Conservation (phyloP, 2,329 filamentous ascomycete genomes). For the Fusarium stilboides region DNA sequence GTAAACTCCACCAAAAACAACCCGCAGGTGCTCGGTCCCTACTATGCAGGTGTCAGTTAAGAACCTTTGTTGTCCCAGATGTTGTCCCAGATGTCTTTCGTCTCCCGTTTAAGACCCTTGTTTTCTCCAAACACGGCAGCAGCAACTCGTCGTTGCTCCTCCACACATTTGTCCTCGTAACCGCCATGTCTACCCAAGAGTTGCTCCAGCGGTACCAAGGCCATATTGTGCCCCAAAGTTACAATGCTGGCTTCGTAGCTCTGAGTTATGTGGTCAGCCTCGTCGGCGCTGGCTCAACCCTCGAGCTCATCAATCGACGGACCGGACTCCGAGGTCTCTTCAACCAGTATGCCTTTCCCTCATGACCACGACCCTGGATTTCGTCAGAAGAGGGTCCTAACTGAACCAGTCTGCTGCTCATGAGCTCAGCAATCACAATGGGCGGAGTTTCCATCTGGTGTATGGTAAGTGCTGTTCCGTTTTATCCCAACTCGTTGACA, state of each 20-base stretch:
- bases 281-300: conserved; percentile 82
- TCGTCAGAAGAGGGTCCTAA: conserved; percentile 11
- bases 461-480: conserved; percentile 64
- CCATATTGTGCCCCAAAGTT: conserved; percentile 64
- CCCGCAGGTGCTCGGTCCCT: conserved; percentile 8
- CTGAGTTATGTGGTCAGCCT: conserved; percentile 84
- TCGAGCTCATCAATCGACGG: conserved; percentile 85
- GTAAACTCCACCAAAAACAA: conserved; percentile 39
- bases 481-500: neutral
- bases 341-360: conserved; percentile 71
- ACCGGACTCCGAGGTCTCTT: conserved; percentile 77
- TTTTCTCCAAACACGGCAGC: conserved; percentile 24
- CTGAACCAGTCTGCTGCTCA: conserved; percentile 70
- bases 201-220: conserved; percentile 61
- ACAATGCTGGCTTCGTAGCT: conserved; percentile 74
- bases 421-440: conserved; percentile 78
- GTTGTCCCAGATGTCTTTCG: conserved; percentile 24
- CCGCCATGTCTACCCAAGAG: conserved; percentile 48
- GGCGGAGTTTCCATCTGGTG: conserved; percentile 82
- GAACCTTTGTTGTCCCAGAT: conserved; percentile 36
- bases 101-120: conserved; percentile 8
- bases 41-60: conserved; percentile 37
- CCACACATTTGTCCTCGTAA: conserved; percentile 8
- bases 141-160: conserved; percentile 31
- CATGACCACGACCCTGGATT: neutral